phyloP scores from a whole-genome alignment of 2,329 filamentous ascomycete species.

The Scleromitrula shiraiana region DNA sequence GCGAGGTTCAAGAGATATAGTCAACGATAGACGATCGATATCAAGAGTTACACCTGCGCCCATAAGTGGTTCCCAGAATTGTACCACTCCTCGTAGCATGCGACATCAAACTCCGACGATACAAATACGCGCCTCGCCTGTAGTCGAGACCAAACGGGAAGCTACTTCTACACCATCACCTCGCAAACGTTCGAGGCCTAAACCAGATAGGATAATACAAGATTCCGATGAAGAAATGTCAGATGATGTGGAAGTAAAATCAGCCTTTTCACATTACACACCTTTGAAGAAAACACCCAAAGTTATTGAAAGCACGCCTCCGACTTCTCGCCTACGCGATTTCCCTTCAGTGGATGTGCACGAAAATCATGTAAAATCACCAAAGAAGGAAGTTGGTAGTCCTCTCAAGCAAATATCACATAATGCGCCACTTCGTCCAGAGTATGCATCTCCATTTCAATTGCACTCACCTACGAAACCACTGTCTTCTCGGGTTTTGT shows the following conservation, averaged over 20 bases:
- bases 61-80: background rate
- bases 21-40: slow-evolving; percentile 1
- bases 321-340: background rate
- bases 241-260: slow-evolving; percentile 13
- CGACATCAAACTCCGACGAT: slow-evolving; percentile 5
- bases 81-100: background rate
- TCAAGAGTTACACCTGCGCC: background rate
- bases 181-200: slow-evolving; percentile 11
- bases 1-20: background rate
- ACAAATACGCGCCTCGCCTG: slow-evolving; percentile 24
- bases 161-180: slow-evolving; percentile 11
- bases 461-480: slow-evolving; percentile 7
- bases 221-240: slow-evolving; percentile 28
- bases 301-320: slow-evolving; percentile 2
- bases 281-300: slow-evolving; percentile 15
- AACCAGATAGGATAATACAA: slow-evolving; percentile 16
- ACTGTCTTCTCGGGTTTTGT: background rate
- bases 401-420: slow-evolving; percentile 23
- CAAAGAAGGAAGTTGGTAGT: slow-evolving; percentile 18
- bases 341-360: background rate
- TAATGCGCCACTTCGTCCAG: slow-evolving; percentile 18
- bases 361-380: slow-evolving; percentile 5
- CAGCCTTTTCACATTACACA: slow-evolving; percentile 13
- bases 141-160: slow-evolving; percentile 2
- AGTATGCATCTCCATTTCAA: slow-evolving; percentile 23